Percentiles rank a stretch among this genome's conserved stretches.
Conservation (phyloP, 2,329 filamentous ascomycete genomes). For the Epichloe festucae region DNA sequence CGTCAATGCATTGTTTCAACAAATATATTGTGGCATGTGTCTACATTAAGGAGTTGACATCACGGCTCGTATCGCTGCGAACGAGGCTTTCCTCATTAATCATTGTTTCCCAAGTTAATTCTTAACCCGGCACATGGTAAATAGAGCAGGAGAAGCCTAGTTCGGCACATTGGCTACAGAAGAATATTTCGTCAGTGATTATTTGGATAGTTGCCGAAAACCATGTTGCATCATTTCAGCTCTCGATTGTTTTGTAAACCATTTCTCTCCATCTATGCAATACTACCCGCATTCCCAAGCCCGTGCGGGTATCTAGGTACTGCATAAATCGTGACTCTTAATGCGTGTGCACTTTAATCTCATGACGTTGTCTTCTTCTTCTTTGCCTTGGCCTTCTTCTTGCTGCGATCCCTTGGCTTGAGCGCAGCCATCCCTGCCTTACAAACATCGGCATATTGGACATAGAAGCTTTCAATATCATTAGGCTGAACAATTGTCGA, state of each 20-base stretch:
- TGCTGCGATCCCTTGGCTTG: constrained; percentile 88
- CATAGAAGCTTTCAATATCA: constrained; percentile 69
- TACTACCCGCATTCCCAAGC: not conserved
- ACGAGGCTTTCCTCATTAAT: no score
- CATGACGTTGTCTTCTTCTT: constrained; percentile 41
- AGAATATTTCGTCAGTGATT: no score
- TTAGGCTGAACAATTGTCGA: constrained; percentile 71
- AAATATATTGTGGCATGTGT: no score
- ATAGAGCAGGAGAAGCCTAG: no score
- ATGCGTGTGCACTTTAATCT: constrained; percentile 31
- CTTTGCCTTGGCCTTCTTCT: constrained; percentile 69
- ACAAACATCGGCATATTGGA: constrained; percentile 77
- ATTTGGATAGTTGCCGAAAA: no score
- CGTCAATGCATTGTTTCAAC: no score
- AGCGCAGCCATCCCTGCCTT: constrained; percentile 77
- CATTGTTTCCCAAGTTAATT: no score
- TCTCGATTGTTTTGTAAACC: not conserved
- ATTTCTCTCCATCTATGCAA: not conserved
- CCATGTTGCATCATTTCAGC: no score
- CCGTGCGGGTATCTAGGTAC: not conserved
- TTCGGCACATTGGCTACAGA: no score
- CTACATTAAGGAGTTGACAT: no score
- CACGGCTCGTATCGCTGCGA: no score
- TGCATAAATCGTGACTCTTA: not conserved
- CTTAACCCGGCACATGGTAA: no score